Percentiles rank a stretch among this genome's conserved stretches.
Evolutionary conservation across 805 yeast genomes (phyloP).

Genomic region (Saturnispora diversa): DNA sequence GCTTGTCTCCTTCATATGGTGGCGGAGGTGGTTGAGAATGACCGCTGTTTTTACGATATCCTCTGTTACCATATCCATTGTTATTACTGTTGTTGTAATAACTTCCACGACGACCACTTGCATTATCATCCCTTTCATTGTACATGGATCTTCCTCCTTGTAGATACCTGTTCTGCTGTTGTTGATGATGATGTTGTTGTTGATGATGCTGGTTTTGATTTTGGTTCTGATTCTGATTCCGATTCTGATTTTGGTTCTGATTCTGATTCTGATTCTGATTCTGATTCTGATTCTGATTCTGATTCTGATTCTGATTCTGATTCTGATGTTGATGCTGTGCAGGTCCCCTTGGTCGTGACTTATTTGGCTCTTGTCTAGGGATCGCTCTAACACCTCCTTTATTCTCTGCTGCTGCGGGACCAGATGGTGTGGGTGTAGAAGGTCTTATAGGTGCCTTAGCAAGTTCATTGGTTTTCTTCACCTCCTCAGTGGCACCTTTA

Average conservation of each 20-base stretch:
- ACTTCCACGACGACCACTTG: too few relatives aligned
- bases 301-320: not conserved
- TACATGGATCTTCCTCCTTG: too few relatives aligned
- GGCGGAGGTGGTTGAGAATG: slow-evolving; percentile 5
- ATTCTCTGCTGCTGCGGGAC: not conserved
- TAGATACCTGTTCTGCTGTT: not conserved
- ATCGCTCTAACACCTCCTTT: not conserved
- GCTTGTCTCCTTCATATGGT: slow-evolving; percentile 7
- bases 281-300: not conserved
- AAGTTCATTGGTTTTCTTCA: too few relatives aligned
- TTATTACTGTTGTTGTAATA: too few relatives aligned
- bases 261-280: not conserved
- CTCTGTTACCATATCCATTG: too few relatives aligned
- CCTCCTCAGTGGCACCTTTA: too few relatives aligned
- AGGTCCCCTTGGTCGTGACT: slow-evolving; percentile 4
- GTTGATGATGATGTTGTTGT: not conserved
- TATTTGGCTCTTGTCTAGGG: not conserved
- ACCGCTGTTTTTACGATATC: too few relatives aligned
- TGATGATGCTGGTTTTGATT: not conserved
- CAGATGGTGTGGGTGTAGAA: not conserved
- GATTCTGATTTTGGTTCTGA: too few relatives aligned
- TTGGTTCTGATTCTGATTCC: too few relatives aligned
- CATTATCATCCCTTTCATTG: too few relatives aligned
- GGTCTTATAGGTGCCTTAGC: too few relatives aligned
- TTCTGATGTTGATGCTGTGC: not conserved